A percentile compares a stretch with the other conserved stretches of the same genome.
phyloP scores from a whole-genome alignment of 169 alveolate genomes.

The Cryptosporidium felis region DNA sequence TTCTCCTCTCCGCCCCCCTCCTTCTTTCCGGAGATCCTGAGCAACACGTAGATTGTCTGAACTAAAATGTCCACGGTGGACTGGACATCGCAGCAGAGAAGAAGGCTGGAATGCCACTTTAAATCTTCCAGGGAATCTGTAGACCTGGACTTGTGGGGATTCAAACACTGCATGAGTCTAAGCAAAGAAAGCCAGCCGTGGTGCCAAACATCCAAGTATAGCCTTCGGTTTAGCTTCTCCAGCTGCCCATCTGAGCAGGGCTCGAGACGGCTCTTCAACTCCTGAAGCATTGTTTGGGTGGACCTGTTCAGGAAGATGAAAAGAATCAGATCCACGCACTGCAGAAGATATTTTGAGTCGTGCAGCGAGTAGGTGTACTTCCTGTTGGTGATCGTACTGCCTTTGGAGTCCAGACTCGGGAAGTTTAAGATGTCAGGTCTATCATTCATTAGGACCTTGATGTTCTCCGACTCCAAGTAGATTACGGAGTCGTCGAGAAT shows the following conservation, averaged over 20 bases:
- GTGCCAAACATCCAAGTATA: slow-evolving; percentile 41
- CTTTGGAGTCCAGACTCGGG: slow-evolving; percentile 2
- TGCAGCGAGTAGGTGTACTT: slow-evolving; percentile 53
- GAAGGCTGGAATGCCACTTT: slow-evolving; percentile 52
- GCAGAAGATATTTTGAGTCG: slow-evolving; percentile 44
- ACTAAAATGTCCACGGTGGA: slow-evolving; percentile 35
- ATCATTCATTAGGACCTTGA: too few relatives aligned
- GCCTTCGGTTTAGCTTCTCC: not conserved
- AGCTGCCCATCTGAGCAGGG: not conserved
- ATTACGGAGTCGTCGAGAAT: not conserved
- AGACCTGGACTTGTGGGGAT: slow-evolving; percentile 4
- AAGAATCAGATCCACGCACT: slow-evolving; percentile 7
- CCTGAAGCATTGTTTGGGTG: not conserved
- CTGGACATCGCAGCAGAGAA: slow-evolving; percentile 51
- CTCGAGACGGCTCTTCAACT: not conserved
- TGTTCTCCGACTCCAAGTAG: too few relatives aligned
- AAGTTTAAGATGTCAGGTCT: too few relatives aligned
- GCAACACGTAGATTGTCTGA: not conserved
- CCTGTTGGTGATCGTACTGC: not conserved
- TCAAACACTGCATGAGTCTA: slow-evolving; percentile 18
- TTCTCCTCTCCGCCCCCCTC: not conserved
- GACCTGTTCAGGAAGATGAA: slow-evolving; percentile 13
- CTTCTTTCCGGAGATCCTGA: not conserved
- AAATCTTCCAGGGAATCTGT: not conserved
- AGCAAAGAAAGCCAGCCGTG: slow-evolving; percentile 46